Evolutionary conservation across 495 filamentous ascomycete species (phyloP), one percentile per base, ranked within the genome.

Genomic region (Aspergillus diversus): DNA sequence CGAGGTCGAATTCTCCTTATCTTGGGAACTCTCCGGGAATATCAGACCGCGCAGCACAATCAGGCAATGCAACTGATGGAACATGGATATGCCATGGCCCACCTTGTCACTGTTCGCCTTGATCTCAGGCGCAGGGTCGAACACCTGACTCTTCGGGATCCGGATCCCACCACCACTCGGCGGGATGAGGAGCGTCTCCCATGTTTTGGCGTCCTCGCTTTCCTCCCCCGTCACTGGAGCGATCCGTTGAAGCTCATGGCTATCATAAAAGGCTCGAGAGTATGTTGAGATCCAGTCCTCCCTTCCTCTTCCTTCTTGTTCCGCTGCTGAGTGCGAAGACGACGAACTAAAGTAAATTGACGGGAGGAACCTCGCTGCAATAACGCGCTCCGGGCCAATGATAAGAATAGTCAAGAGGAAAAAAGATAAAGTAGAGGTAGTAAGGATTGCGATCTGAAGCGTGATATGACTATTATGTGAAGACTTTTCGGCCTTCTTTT

Each of bases 1-100:
- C 27, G 21, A 46, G 3, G 46, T 60, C 9, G 57, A 63, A 39
- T 63, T 61, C n/a, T 32, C 31, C 27, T 46, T 21, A 12, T 57
- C 53, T 4, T 43, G 15, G 5, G 27, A 54, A 16, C 15, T 34
- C 3, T 33, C 33, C 13, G 55, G 39, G 35, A 63, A 63, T 3
- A 63, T 47, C 33, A 65, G 13, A 6, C 51, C 55, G 3, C 66
- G 58, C 0, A 68, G 7, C n/a, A 47, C 35, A 46, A 71, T 63
- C 35, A 84, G 68, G 61, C 82, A 83, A 61, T 84, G 81, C 4
- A 84, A 74, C 61, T 83, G 81, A 68, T 84, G 80, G 64, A 83
- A 81, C 12, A 82, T 79, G 32, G 77, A 76, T 67, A 84, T 77
- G 12, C 61, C 61, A 33, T 55, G 57, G 7, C 51, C 46, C 13